Base-by-base conservation (phyloP, 805 yeast species). In the Cyberlindnera mrakii region DNA sequence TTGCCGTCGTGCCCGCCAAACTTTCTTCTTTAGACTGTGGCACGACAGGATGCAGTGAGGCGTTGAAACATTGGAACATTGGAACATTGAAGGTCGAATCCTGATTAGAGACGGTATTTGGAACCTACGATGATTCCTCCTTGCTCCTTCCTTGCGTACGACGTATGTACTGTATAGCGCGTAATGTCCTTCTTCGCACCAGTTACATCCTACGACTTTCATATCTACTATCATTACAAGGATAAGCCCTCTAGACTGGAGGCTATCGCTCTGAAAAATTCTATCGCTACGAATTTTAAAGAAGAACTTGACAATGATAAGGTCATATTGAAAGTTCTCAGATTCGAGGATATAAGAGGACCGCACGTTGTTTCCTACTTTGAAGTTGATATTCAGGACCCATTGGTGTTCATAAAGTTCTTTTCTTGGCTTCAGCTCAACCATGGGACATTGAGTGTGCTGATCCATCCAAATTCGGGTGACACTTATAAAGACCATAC, bases 281-380 rank as follows among this genome's bases (percentile, higher is more conserved):
- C 64, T 45, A 67, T 75, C 7, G 47, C 58, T 25, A 48, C 55
- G 33, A 67, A 63, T 30, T 71, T 74, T 47, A 66, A 69, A 9
- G 36, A 53, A 11, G 72, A 70, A 33, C 49, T 63, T 34, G 52
- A 50, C 33, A 69, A 73, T 0, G 53, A 50, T 31, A 15, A 31
- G 17, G 19, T 45, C 3, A 37, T 50, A 6, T 17, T 50, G 2
- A 50, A 50, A 19, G 51, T 45, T 1, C 33, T 43, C 4, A 36
- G 46, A 25, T 31, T 41, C 10, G 48, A 47, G 15, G 11, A 15
- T 8, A 32, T 27, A 2, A 45, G 41, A 18, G 53, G 51, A 3
- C 80, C 82, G 1, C 80, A 76, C 46, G 77, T 78, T 1, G 56
- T 71, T 23, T 65, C 62, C 33, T 75, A 75, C 78, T 75, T 74